Conservation (phyloP, 768 basidiomycete genomes). For the Suillus placidus region DNA sequence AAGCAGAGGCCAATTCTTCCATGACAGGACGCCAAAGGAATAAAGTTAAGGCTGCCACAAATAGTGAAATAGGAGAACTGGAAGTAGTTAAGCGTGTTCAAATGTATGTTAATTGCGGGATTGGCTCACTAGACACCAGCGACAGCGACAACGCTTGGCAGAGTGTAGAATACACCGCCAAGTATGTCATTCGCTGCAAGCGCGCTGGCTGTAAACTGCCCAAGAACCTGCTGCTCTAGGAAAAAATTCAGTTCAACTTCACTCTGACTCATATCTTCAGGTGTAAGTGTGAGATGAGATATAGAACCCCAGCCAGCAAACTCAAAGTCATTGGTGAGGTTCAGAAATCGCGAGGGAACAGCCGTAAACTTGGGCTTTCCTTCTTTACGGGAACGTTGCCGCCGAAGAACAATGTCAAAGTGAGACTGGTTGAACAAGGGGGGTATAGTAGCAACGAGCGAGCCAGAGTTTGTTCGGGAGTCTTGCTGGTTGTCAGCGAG, state of each 20-base stretch:
- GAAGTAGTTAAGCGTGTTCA: background rate
- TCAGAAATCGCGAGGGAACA: conserved; percentile 61
- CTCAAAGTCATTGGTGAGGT: conserved; percentile 65
- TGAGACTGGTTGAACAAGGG: conserved; percentile 51
- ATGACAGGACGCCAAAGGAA: conserved; percentile 78
- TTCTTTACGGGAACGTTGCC: conserved; percentile 54
- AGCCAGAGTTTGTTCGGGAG: background rate
- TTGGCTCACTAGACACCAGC: conserved; percentile 64
- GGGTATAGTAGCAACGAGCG: conserved; percentile 22
- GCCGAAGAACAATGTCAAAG: conserved; percentile 59
- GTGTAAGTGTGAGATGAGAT: conserved; percentile 46
- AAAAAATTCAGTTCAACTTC: conserved; percentile 32
- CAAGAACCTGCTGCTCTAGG: conserved; percentile 47
- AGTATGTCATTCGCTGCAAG: conserved; percentile 69
- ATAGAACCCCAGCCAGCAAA: conserved; percentile 75
- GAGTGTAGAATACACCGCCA: conserved; percentile 69
- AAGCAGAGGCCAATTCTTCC: conserved; percentile 69
- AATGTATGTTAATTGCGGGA: background rate
- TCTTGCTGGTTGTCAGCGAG: background rate
- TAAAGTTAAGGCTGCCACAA: conserved; percentile 60
- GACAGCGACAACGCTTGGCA: conserved; percentile 65
- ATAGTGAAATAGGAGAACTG: conserved; percentile 71
- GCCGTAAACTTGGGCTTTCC: conserved; percentile 43
- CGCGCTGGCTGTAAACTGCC: conserved; percentile 66
- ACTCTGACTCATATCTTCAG: conserved; percentile 44